Evolutionary conservation across 306 rosid genomes (phyloP), one percentile per base, ranked within the genome.

Genomic region (Cucurbita ficifolia): DNA sequence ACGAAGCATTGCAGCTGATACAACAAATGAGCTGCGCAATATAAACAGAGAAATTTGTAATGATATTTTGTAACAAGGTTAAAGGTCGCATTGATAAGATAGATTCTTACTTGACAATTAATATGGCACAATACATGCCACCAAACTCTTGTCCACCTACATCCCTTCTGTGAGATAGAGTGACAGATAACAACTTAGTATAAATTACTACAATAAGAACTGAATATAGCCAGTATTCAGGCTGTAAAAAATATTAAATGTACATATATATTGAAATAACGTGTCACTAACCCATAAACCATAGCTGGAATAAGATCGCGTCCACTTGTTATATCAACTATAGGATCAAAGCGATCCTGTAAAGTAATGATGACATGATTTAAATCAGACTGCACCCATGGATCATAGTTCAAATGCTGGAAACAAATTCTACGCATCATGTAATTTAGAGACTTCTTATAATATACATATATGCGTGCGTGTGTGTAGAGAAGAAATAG

Each of bases 321-420:
- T 65, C 96, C 96, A 68, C 92, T 88, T 76, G 80, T 79, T 70
- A 82, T 70, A 73, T 94, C 99, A 56, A 94, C 82, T 79, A 94
- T 89, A 69, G 97, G 97, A 75, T 89, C 96, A 84, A 94, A 94
- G 83, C 97, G 88, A 85, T 91, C 96, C 97, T 94, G 88, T 80
- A 84, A 82, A 76, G 72, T 7, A 58, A 45, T 45, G 42, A 29
- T 3, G 60, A 5, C 24, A 22, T 11, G 13, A 24, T 43, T 8
- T 8, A 11, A 69, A 49, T 69, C 74, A 69, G 57, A 69, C 29
- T 14, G 24, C 58, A 48, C 16, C 55, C 29, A 69, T 45, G 57
- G 40, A 43, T 45, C 57, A 48, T 48, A 48, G 14, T 69, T 43
- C 36, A 69, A 69, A 69, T 24, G 22, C 18, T 48, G 42, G 16